Percentiles rank a stretch among this genome's conserved stretches.
Conservation (phyloP, 129 eudicot species). For the Ambrosia trifida region DNA sequence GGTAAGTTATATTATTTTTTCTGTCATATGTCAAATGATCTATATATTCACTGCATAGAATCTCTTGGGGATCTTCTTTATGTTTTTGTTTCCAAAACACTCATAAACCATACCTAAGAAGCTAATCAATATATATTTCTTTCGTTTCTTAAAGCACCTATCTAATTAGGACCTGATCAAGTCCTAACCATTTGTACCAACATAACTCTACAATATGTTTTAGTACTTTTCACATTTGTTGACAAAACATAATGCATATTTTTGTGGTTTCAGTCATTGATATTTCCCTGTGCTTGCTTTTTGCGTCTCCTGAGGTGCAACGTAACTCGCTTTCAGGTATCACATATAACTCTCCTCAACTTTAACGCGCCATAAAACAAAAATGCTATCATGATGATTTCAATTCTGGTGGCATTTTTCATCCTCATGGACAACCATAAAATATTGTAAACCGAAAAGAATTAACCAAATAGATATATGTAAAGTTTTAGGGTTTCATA, state of each 20-base stretch:
- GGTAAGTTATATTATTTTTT: constrained; percentile 32
- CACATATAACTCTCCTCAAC: constrained; percentile 9
- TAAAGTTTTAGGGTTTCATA: too few species aligned
- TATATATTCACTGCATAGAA: not conserved
- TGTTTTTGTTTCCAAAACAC: too few species aligned
- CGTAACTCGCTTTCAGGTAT: constrained; percentile 59
- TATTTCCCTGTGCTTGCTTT: constrained; percentile 84
- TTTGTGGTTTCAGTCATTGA: constrained; percentile 57
- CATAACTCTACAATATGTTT: not conserved
- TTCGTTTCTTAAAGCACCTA: too few species aligned
- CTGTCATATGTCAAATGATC: not conserved
- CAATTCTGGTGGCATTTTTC: not conserved
- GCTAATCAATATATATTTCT: too few species aligned
- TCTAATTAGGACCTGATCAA: not conserved
- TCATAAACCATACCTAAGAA: too few species aligned
- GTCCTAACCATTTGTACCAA: not conserved
- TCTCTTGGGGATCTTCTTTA: too few species aligned
- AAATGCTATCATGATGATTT: not conserved
- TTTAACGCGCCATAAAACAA: not conserved
- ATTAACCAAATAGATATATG: too few species aligned
- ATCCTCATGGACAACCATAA: too few species aligned
- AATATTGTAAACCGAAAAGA: too few species aligned
- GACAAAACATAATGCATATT: not conserved
- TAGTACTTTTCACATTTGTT: not conserved
- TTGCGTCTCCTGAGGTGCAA: constrained; percentile 57